Conservation (phyloP, 192 early-diverging fungal genomes). For the Backusella sp. region DNA sequence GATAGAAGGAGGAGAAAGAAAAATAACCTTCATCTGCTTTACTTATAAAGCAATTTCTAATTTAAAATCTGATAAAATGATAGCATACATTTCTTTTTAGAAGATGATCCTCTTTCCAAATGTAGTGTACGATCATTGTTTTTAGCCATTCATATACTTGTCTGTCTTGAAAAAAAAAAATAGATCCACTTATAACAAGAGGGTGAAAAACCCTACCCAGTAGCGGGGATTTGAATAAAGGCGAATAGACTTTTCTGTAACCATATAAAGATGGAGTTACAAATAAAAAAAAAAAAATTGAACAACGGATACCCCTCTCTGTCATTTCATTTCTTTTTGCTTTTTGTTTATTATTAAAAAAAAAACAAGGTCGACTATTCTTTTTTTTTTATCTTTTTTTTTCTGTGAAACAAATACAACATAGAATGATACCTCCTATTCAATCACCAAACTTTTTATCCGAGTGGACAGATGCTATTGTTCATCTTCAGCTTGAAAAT, state of each 20-base stretch:
- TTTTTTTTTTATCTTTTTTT: not conserved
- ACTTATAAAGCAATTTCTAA: slow-evolving; percentile 2
- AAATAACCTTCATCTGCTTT: not conserved
- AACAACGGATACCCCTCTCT: not conserved
- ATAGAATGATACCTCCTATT: not conserved
- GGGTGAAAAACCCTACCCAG: not conserved
- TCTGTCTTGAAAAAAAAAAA: not conserved
- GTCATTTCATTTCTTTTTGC: not conserved
- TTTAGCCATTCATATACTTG: not conserved
- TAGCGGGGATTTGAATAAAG: not conserved
- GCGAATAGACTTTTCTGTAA: not conserved
- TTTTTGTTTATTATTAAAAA: not conserved
- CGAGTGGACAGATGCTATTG: not conserved
- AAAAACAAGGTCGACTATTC: not conserved
- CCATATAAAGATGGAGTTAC: not conserved
- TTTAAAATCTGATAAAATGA: not conserved
- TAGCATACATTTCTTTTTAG: not conserved
- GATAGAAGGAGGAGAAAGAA: not conserved
- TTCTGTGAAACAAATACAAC: not conserved
- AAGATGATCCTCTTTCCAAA: not conserved
- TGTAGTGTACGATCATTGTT: not conserved
- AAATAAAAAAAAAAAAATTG: not conserved
- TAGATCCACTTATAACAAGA: not conserved
- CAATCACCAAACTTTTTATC: not conserved
- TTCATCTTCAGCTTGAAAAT: not conserved